These are phyloP conservation scores for Phytophthora brassicae DNA, from an alignment of 352 stramenopile species.

Conservation along the genomic window DNA sequence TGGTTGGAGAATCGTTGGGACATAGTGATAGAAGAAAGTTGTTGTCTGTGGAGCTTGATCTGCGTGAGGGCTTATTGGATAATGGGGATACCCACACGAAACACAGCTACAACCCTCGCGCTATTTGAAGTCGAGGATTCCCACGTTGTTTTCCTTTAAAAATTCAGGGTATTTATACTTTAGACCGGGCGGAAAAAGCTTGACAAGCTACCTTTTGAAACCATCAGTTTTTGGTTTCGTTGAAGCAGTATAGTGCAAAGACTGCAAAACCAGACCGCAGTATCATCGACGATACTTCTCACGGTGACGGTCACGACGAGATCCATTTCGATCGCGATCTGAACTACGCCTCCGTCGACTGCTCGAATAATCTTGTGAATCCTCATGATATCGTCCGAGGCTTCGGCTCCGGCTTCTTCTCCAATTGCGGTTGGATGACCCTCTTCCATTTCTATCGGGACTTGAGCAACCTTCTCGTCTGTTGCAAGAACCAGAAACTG, in stretches of 20 bases:
- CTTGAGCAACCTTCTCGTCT: background rate
- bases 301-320: background rate
- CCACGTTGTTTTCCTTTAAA: background rate
- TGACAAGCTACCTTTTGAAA: background rate
- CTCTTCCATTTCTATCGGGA: background rate
- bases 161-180: slow-evolving; percentile 22
- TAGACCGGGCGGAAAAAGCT: background rate
- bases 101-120: background rate
- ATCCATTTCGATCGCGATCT: background rate
- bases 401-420: slow-evolving; percentile 21
- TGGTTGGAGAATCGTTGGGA: slow-evolving; percentile 10
- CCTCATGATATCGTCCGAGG: background rate
- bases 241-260: background rate
- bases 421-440: background rate
- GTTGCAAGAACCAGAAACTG: background rate
- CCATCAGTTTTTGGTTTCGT: slow-evolving; percentile 20
- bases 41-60: slow-evolving; percentile 3
- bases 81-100: background rate
- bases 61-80: slow-evolving; percentile 6
- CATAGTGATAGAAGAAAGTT: slow-evolving; percentile 12
- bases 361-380: background rate
- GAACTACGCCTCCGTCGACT: slow-evolving; percentile 1
- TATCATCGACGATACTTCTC: slow-evolving; percentile 3
- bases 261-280: background rate
- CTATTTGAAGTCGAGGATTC: slow-evolving; percentile 20